Base-by-base conservation (phyloP, 805 yeast species). In the Candida tammaniensis region DNA sequence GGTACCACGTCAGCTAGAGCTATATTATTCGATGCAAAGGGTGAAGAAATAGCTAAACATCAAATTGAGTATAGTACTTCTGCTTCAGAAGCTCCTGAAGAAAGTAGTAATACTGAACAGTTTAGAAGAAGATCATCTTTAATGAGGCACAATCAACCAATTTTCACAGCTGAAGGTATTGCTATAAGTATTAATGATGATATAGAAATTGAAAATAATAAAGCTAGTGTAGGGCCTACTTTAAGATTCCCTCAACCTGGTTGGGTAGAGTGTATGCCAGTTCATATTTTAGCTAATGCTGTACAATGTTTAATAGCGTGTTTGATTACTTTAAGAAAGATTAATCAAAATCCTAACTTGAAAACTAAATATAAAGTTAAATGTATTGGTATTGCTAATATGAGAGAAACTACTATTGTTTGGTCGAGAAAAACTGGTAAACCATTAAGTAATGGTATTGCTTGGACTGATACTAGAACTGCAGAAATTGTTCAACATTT, bases 401-500 rank as follows among this genome's bases (percentile, higher is more conserved):
- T 91, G 93, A 77, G 98, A 55, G 98, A 89, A 64, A 89, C 98
- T 27, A 82, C 95, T 18, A 72, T 83, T 35, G 80, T 89, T 31
- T 89, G 96, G 96, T 82, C 87, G 38, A 74, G 79, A 46, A 68
- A 68, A 34, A 87, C 96, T 2, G 96, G 96, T 25, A 64, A 68
- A 45, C 94, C 96, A 4, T 74, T 87, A 36, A 74, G 81, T 54
- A 82, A 85, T 55, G 97, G 96, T 52, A 86, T 89, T 57, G 95
- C 89, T 23, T 89, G 98, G 98, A 86, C 91, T 43, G 98, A 89
- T 63, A 85, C 95, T 25, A 76, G 98, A 54, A 91, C 95, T 25
- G 64, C 84, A 7, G 77, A 70, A 13, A 72, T 85, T 31, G 88
- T 87, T 34, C 74, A 75, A 42, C 74, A 78, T 44, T 69, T 82